Percentiles rank a stretch among this genome's conserved stretches.
Evolutionary conservation across 2,329 filamentous ascomycete genomes (phyloP).

Genomic region (Fusarium circinatum): DNA sequence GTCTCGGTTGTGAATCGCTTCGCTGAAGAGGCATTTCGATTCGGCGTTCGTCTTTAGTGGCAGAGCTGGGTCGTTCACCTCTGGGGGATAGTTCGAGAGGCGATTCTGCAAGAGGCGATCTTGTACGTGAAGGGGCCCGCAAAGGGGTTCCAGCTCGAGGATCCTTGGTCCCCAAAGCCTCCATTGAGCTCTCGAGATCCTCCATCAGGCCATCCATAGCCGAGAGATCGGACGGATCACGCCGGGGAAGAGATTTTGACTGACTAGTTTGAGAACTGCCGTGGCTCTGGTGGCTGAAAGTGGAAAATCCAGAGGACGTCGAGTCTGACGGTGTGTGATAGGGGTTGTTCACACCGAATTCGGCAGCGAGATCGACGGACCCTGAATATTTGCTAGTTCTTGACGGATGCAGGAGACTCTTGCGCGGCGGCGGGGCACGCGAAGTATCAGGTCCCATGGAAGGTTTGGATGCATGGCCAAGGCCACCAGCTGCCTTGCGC

Average conservation of each 20-base stretch:
- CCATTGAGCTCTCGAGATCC: slow-evolving; percentile 65
- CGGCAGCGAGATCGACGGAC: slow-evolving; percentile 66
- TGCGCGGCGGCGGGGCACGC: slow-evolving; percentile 63
- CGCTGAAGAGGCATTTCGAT: slow-evolving; percentile 20
- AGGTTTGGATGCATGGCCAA: slow-evolving; percentile 49
- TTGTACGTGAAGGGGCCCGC: slow-evolving; percentile 39
- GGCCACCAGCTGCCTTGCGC: slow-evolving; percentile 44
- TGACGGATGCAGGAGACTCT: slow-evolving; percentile 56
- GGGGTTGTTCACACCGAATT: slow-evolving; percentile 70
- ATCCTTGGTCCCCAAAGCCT: slow-evolving; percentile 45
- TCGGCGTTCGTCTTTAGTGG: slow-evolving; percentile 35
- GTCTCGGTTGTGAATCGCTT: slow-evolving; percentile 19
- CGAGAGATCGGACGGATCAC: slow-evolving; percentile 55
- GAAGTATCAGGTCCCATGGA: slow-evolving; percentile 62
- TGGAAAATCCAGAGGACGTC: slow-evolving; percentile 71
- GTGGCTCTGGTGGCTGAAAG: slow-evolving; percentile 66
- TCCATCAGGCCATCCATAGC: slow-evolving; percentile 65
- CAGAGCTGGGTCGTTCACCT: slow-evolving; percentile 31
- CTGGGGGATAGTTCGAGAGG: slow-evolving; percentile 43
- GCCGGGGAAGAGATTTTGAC: slow-evolving; percentile 46
- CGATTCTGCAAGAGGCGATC: slow-evolving; percentile 43
- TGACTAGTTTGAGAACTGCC: slow-evolving; percentile 68
- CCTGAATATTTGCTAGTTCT: slow-evolving; percentile 52
- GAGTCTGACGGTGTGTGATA: slow-evolving; percentile 74
- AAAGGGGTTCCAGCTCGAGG: slow-evolving; percentile 49